Conservation (phyloP, 2,329 filamentous ascomycete species). For the Septoria linicola region DNA sequence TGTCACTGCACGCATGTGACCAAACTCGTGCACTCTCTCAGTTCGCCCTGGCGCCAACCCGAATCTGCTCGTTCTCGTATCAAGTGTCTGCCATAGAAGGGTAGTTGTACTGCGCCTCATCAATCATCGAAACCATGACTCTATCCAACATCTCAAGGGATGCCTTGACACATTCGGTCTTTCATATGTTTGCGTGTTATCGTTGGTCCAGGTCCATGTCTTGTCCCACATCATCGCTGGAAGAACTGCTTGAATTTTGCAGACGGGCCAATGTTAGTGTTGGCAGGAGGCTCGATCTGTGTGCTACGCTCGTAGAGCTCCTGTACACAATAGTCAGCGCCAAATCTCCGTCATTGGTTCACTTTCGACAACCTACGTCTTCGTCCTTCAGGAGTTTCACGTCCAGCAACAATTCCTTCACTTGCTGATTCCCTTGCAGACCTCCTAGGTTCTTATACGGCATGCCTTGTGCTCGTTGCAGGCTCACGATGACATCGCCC, state of each 20-base stretch:
- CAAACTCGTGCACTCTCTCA: too few relatives aligned
- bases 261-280: constrained; percentile 29
- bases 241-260: constrained; percentile 48
- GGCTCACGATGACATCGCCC: constrained; percentile 82
- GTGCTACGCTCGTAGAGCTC: constrained; percentile 60
- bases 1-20: too few relatives aligned
- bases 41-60: too few relatives aligned
- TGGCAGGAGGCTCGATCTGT: constrained; percentile 49
- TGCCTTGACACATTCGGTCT: neutral
- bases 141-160: neutral
- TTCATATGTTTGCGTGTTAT: neutral
- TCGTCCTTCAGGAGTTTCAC: constrained; percentile 80
- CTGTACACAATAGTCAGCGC: constrained; percentile 39
- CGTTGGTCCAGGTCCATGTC: neutral
- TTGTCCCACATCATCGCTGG: constrained; percentile 41
- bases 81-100: constrained; percentile 6
- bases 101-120: constrained; percentile 1
- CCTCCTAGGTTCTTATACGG: constrained; percentile 68
- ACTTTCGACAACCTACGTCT: constrained; percentile 61
- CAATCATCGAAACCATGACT: constrained; percentile 2
- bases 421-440: constrained; percentile 61
- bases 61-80: neutral
- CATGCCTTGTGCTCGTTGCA: constrained; percentile 87
- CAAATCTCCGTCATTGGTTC: neutral
- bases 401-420: constrained; percentile 75